phyloP scores from a whole-genome alignment of 257 asterid species.

The Haberlea rhodopensis region DNA sequence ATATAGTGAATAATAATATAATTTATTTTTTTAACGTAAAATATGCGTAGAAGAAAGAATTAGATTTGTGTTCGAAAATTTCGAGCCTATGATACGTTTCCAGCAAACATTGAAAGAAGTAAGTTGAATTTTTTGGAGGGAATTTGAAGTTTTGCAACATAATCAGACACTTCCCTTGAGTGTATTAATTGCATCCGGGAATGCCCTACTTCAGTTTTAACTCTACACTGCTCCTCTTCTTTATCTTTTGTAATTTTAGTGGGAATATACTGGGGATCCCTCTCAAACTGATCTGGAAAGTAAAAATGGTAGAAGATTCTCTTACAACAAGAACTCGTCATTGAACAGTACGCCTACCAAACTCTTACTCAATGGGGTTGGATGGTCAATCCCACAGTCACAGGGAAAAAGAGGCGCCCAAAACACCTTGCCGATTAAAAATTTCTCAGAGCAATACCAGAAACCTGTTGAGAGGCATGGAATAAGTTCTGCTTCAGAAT shows the following conservation, averaged over 20 bases:
- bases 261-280: slow-evolving; percentile 72
- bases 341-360: slow-evolving; percentile 59
- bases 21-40: too few relatives aligned
- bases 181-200: slow-evolving; percentile 19
- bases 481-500: slow-evolving; percentile 43
- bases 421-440: slow-evolving; percentile 38
- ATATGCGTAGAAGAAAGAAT: too few relatives aligned
- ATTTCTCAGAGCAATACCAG: slow-evolving; percentile 40
- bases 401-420: slow-evolving; percentile 54
- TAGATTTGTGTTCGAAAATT: too few relatives aligned
- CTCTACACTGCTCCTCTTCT: slow-evolving; percentile 26
- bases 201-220: slow-evolving; percentile 4
- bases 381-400: slow-evolving; percentile 87
- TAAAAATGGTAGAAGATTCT: slow-evolving; percentile 44
- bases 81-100: too few relatives aligned
- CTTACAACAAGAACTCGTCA: slow-evolving; percentile 46
- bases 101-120: too few relatives aligned
- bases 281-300: slow-evolving; percentile 52
- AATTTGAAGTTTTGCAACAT: too few relatives aligned
- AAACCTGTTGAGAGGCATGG: slow-evolving; percentile 44
- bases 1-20: too few relatives aligned
- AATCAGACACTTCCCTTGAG: too few relatives aligned
- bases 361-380: slow-evolving; percentile 68
- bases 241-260: slow-evolving; percentile 55
- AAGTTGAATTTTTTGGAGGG: too few relatives aligned